Base-by-base conservation (phyloP, 148 eudicot genomes). In the Mesembryanthemum crystallinum region DNA sequence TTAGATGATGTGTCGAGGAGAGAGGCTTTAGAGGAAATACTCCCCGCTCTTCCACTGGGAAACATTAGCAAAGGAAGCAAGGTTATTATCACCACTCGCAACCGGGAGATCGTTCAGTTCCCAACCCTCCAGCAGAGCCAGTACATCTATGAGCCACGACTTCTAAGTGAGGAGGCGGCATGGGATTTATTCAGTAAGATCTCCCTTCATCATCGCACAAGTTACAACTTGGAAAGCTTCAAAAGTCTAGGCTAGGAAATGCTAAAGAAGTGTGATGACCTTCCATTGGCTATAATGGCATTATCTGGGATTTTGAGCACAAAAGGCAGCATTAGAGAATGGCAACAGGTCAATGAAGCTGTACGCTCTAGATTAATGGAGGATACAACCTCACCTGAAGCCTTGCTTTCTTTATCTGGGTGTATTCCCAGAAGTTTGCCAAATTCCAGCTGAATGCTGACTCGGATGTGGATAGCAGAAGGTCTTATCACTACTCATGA, bases 1-100 rank as follows among this genome's bases (percentile, higher is more conserved):
- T 62, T 83, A 28, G 85, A 83, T 76, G 85, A 83, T 33, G 80
- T 83, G 39, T 83, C 83, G 86, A 79, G 67, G 9, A 73, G 25
- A 20, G 76, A 78, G 29, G 85, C 77, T 37, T 33, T 82, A 3
- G 73, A 71, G 52, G 65, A 82, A 12, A 73, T 81, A 29, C 54
- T 76, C 27, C 84, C 81, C 0, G 82, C 82, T 0, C 72, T 73
- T 0, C 73, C 39, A 0, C 20, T 1, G 67, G 67, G 67, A 29
- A 63, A 18, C 11, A 30, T 63, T 9, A 59, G 33, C 3, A 25
- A 8, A 10, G 75, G 78, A 18, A 76, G 78, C 72, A 83, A 79
- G 49, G 39, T 83, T 3, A n/a, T 79, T 23, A 64, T 80, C 37
- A 83, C 83, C 10, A 77, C 82, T 25, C 78, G 77, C 0, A 70